A percentile compares a stretch with the other conserved stretches of the same genome.
These are phyloP conservation scores for Crithidia brevicula DNA, from an alignment of 208 protist species.

Conservation along the genomic window DNA sequence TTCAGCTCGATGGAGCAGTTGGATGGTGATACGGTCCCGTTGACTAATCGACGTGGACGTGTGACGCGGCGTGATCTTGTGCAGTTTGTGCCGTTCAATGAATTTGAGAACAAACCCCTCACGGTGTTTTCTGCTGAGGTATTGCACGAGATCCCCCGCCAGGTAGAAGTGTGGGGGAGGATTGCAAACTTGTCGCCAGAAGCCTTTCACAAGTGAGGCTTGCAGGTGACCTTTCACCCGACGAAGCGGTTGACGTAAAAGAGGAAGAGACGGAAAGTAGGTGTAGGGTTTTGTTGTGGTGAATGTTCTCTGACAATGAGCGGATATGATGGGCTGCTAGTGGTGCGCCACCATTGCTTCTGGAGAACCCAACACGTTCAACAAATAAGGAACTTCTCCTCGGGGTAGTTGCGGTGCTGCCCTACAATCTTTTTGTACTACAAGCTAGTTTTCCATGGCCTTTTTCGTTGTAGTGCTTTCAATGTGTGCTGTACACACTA, in stretches of 20 bases:
- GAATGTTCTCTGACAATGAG: no score
- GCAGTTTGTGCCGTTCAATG: constrained; percentile 68
- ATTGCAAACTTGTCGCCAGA: not conserved
- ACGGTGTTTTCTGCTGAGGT: constrained; percentile 40
- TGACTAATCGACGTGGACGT: constrained; percentile 2
- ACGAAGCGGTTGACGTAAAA: not conserved
- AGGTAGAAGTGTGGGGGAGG: constrained; percentile 39
- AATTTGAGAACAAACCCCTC: constrained; percentile 27
- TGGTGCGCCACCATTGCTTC: no score
- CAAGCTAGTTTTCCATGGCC: no score
- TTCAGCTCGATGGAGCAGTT: constrained; percentile 84
- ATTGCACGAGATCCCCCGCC: constrained; percentile 52
- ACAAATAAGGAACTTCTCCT: no score
- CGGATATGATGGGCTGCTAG: no score
- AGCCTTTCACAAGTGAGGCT: not conserved
- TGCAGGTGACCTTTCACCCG: not conserved
- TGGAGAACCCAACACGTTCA: no score
- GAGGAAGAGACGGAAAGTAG: not conserved
- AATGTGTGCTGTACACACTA: no score
- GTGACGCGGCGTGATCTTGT: constrained; percentile 51
- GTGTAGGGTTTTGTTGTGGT: no score
- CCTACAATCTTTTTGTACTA: no score
- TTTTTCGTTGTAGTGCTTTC: no score
- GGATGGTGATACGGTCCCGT: constrained; percentile 75
- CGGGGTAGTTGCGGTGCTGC: no score